A percentile compares a stretch with the other conserved stretches of the same genome.
These are phyloP conservation scores for Eruca vesicaria DNA, from an alignment of 441 rosid species.

Conservation along the genomic window DNA sequence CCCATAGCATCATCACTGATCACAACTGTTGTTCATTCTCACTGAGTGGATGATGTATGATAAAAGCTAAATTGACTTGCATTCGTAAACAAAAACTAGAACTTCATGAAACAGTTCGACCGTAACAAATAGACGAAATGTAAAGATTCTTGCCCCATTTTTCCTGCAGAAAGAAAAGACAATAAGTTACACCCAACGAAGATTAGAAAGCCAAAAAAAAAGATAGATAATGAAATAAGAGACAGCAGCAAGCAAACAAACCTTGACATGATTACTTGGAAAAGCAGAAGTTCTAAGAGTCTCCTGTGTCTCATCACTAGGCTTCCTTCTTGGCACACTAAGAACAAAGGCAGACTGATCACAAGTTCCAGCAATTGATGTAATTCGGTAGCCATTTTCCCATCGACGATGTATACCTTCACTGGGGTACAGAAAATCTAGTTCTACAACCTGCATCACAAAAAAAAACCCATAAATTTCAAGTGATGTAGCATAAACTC, in stretches of 20 bases:
- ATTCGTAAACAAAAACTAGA: slow-evolving; percentile 33
- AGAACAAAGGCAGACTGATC: slow-evolving; percentile 95
- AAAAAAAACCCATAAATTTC: not conserved
- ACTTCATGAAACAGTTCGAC: slow-evolving; percentile 64
- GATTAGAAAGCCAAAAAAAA: not conserved
- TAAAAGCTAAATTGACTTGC: slow-evolving; percentile 23
- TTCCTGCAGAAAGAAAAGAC: slow-evolving; percentile 46
- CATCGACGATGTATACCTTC: slow-evolving; percentile 97
- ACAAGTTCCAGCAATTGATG: slow-evolving; percentile 86
- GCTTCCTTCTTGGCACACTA: slow-evolving; percentile 84
- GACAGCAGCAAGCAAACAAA: slow-evolving; percentile 27
- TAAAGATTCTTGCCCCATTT: slow-evolving; percentile 83
- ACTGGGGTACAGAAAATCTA: slow-evolving; percentile 93
- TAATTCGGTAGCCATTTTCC: slow-evolving; percentile 90
- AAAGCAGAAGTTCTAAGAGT: slow-evolving; percentile 85
- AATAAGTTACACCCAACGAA: not conserved
- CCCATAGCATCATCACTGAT: slow-evolving; percentile 29
- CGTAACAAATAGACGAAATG: slow-evolving; percentile 54
- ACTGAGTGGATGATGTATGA: slow-evolving; percentile 15
- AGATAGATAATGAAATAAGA: not conserved
- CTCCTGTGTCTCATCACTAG: slow-evolving; percentile 85
- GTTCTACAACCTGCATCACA: slow-evolving; percentile 72
- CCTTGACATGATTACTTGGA: slow-evolving; percentile 97
- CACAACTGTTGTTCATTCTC: not conserved
- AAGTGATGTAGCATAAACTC: not conserved